A percentile compares a stretch with the other conserved stretches of the same genome.
Conservation (phyloP, 805 yeast genomes). For the Cyberlindnera petersonii region DNA sequence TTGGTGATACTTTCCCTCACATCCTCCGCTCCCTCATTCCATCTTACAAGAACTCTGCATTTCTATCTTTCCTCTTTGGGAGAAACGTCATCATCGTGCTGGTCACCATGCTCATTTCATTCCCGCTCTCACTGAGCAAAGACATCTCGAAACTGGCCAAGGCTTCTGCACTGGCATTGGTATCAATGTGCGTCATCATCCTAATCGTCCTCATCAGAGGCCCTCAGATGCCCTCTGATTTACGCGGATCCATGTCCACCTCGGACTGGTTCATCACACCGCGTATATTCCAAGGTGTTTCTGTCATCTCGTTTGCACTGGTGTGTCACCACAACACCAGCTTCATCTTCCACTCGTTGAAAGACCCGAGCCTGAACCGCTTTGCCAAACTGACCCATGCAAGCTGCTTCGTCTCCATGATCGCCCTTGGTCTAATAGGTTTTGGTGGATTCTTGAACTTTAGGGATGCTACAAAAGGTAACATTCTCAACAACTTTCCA, state of each 20-base stretch:
- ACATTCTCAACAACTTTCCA: conserved; percentile 82
- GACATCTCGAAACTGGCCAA: conserved; percentile 84
- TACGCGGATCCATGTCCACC: conserved; percentile 45
- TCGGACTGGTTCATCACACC: conserved; percentile 51
- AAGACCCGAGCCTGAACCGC: conserved; percentile 68
- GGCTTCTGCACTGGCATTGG: conserved; percentile 79
- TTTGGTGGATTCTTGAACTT: conserved; percentile 73
- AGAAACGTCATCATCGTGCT: conserved; percentile 69
- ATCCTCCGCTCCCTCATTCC: conserved; percentile 69
- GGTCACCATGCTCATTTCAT: conserved; percentile 69
- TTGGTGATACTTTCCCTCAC: conserved; percentile 94
- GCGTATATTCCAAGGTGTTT: conserved; percentile 80
- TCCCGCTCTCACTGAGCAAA: conserved; percentile 74
- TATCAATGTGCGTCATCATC: conserved; percentile 81
- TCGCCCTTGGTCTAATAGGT: conserved; percentile 76
- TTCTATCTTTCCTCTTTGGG: conserved; percentile 53
- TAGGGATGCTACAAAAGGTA: conserved; percentile 78
- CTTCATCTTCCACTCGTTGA: conserved; percentile 80
- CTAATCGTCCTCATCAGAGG: conserved; percentile 70
- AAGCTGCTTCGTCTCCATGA: conserved; percentile 76
- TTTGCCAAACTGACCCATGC: conserved; percentile 78
- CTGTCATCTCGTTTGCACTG: conserved; percentile 92
- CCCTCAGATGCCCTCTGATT: conserved; percentile 48
- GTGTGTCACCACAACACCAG: conserved; percentile 95
- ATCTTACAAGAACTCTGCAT: conserved; percentile 26